Base-by-base conservation (phyloP, 306 rosid species). In the Prunus campanulata region DNA sequence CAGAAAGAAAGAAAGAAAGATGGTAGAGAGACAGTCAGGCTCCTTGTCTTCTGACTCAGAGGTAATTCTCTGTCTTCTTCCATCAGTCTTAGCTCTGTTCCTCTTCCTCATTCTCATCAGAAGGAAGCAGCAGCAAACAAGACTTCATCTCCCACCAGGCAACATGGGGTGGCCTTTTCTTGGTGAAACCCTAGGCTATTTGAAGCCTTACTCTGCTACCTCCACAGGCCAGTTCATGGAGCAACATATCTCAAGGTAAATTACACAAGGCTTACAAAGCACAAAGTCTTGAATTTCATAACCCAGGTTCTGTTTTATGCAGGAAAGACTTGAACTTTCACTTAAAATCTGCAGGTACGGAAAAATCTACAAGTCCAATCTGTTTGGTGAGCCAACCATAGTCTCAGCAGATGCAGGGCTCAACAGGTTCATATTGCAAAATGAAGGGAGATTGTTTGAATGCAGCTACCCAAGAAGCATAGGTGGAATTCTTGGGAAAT, bases 381-480 rank as follows among this genome's bases (percentile, higher is more conserved):
- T 96, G 84, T 96, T 96, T 75, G 99, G 99, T 2, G 98, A 83
- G 80, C 88, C 91, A 47, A 84, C 99, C 3, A 88, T 96, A 83
- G 99, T 96, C 49, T 92, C 99, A 35, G 97, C 99, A 52, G 99
- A 96, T 66, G 85, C 98, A 68, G 99, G 93, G 67, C 83, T 96
- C 13, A 96, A 96, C 66, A 86, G 89, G 81, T 96, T 89, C 87
- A 86, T 96, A 59, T 67, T 96, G n/a, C 96, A 91, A 68, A 96
- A 92, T 80, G 99, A 96, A 82, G 99, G 99, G 32, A 90, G 90
- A 79, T 68, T 92, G 84, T 96, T 96, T 47, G 97, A 96, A 79
- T 91, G 96, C 74, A 96, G 99, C 78, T 96, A 96, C 49, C 99
- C 99, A 1, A 83, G 87, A 83, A 96, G 99, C 96, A 91, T 96